A percentile compares a stretch with the other conserved stretches of the same genome.
These are phyloP conservation scores for Verticillium nonalfalfae DNA, from an alignment of 2,329 filamentous ascomycete genomes.

Conservation along the genomic window DNA sequence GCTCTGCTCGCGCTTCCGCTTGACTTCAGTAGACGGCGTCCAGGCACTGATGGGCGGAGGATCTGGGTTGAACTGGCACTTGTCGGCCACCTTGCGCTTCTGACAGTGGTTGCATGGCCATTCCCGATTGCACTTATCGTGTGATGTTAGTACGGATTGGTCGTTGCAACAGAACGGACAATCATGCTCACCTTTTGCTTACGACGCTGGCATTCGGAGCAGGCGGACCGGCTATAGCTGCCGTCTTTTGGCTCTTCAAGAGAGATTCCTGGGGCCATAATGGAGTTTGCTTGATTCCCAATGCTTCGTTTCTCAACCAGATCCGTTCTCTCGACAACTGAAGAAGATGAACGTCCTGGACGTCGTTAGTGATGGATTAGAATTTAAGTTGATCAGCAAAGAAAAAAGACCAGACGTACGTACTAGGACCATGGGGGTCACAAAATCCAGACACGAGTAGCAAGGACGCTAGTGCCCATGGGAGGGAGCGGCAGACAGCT, in stretches of 20 bases:
- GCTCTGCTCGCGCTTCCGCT: conserved; percentile 6
- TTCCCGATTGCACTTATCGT: conserved; percentile 28
- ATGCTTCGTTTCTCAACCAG: background rate
- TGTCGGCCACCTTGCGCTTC: conserved; percentile 29
- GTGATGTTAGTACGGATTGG: background rate
- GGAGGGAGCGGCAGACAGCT: background rate
- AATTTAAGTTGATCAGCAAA: background rate
- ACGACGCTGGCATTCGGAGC: conserved; percentile 33
- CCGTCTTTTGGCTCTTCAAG: background rate
- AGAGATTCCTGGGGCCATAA: background rate
- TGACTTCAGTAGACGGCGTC: conserved; percentile 8
- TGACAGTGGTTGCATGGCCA: conserved; percentile 33
- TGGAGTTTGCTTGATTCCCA: background rate
- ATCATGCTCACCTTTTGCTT: conserved; percentile 27
- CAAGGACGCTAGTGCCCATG: background rate
- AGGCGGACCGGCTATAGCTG: conserved; percentile 19
- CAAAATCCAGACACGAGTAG: background rate
- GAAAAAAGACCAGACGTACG: background rate
- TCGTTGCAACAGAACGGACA: background rate
- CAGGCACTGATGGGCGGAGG: conserved; percentile 3
- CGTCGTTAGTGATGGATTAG: background rate
- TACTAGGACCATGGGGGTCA: background rate
- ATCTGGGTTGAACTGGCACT: conserved; percentile 22
- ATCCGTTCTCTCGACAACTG: background rate
- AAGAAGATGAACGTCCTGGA: no score